Evolutionary conservation across 78 protist genomes (phyloP), one percentile per base, ranked within the genome.

Genomic region (Diacronema lutheri): DNA sequence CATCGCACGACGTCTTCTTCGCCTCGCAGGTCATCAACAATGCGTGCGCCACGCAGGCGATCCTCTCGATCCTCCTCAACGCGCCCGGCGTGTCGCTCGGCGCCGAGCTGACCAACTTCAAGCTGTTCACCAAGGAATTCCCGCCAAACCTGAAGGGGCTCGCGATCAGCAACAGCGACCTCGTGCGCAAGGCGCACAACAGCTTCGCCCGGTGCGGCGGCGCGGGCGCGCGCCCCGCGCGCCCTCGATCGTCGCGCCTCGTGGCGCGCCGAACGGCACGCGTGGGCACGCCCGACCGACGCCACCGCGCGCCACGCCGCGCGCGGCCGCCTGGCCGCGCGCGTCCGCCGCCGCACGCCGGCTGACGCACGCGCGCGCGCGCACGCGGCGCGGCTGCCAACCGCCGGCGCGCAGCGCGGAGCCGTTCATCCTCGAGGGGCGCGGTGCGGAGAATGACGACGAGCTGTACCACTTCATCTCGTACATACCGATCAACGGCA

Each of bases 41-140:
- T 84, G 98, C 99, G 19, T 98, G 99, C 76, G 99, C 99, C 11
- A 97, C 99, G 26, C 99, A 98, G 78, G 99, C 99, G 35, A 95
- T 98, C 68, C 84, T 97, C 35, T 88, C 96, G 16, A 88, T 98
- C 44, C 83, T 98, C 9, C 25, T 98, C 85, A 98, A 98, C 88
- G 21, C 37, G 14, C 65, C 46, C 20, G 90, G 68, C 38, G 72
- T 97, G 33, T 97, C 94, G 26, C 38, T 97, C 10, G 98, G 99
- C 14, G 89, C 78, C 31, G 91, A 84, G 40, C 86, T 97, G 26
- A 38, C 85, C 13, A 77, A 74, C 23, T 93, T 96, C 76, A 91
- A 92, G 83, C 73, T 35, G 29, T 96, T 95, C 89, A 68, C 95
- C 20, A 33, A 29, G 26, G 94, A 90, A 11, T 94, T 96, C 73